Conservation (phyloP, 2,329 filamentous ascomycete genomes). For the Pezicula rhizophila region DNA sequence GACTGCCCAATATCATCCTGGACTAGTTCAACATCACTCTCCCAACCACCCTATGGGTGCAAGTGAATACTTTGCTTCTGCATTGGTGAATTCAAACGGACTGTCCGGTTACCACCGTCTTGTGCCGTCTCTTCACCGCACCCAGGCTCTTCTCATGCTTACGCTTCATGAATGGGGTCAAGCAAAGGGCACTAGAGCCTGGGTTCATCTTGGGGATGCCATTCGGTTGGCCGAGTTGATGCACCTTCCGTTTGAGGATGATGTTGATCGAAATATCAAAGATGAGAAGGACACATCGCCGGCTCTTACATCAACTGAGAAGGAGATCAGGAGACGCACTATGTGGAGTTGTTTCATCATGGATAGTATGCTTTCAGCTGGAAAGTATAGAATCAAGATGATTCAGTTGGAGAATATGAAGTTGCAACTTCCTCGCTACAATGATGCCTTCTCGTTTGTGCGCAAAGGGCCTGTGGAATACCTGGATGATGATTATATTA, state of each 20-base stretch:
- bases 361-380: slow-evolving; percentile 62
- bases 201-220: slow-evolving; percentile 60
- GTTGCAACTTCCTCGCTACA: slow-evolving; percentile 63
- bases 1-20: slow-evolving; percentile 61
- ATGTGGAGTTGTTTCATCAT: slow-evolving; percentile 72
- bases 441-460: slow-evolving; percentile 57
- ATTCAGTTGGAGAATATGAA: slow-evolving; percentile 53
- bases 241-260: slow-evolving; percentile 52
- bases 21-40: slow-evolving; percentile 45
- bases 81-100: slow-evolving; percentile 46
- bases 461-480: slow-evolving; percentile 50
- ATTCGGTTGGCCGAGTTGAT: slow-evolving; percentile 53
- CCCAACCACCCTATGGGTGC: slow-evolving; percentile 43
- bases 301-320: slow-evolving; percentile 40
- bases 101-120: slow-evolving; percentile 42
- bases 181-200: slow-evolving; percentile 54
- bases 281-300: slow-evolving; percentile 19
- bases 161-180: slow-evolving; percentile 68
- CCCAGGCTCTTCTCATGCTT: slow-evolving; percentile 65
- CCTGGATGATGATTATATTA: slow-evolving; percentile 23
- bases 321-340: slow-evolving; percentile 61
- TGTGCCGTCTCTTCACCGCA: slow-evolving; percentile 52
- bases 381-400: slow-evolving; percentile 53
- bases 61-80: slow-evolving; percentile 59
- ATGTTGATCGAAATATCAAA: slow-evolving; percentile 29